Base-by-base conservation (phyloP, 2,329 filamentous ascomycete species). In the Claviceps paspali region DNA sequence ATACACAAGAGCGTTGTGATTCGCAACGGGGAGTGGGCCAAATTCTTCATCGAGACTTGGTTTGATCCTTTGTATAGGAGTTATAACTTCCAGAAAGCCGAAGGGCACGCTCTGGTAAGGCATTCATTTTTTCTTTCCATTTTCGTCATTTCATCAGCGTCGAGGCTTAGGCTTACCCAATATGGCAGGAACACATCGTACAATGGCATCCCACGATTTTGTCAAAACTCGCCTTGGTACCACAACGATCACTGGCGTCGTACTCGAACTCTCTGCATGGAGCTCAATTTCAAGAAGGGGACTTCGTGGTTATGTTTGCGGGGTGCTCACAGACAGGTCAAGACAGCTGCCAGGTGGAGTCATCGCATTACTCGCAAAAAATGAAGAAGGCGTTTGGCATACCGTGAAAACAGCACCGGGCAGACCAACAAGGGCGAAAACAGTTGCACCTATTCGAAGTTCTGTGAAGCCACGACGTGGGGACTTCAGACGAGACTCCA, bases 141-240 rank as follows among this genome's bases (percentile, higher is more conserved):
- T 26, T 26, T 12, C 3, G 7, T 10, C 24, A 8, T 26, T 12
- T 26, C 24, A 8, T 26, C 24, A 10, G 24, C 5, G n/a, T 11
- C 3, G 12, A 21, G 5, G 29, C 21, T 22, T 8, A 22, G 21
- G 21, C 8, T 8, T 22, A 8, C 21, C 5, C 8, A 22, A 5
- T 8, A 22, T 22, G 5, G 8, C 43, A 87, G 82, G 82, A 88
- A 60, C 83, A 91, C 53, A 81, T 88, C 47, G 76, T 84, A 24
- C 88, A 94, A 65, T 98, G 91, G 92, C 91, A 98, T 54, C 86
- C 88, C 21, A 98, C 91, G 0, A 80, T 98, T 31, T 72, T 98
- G 9, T 85, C 88, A 27, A 91, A 86, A 53, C 64, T 96, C 43
- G 87, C 82, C 2, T 67, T 98, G 17, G 68, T 98, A n/a, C 86